phyloP scores from a whole-genome alignment of 352 stramenopile genomes.

The Phytopythium cucurbitacearum region DNA sequence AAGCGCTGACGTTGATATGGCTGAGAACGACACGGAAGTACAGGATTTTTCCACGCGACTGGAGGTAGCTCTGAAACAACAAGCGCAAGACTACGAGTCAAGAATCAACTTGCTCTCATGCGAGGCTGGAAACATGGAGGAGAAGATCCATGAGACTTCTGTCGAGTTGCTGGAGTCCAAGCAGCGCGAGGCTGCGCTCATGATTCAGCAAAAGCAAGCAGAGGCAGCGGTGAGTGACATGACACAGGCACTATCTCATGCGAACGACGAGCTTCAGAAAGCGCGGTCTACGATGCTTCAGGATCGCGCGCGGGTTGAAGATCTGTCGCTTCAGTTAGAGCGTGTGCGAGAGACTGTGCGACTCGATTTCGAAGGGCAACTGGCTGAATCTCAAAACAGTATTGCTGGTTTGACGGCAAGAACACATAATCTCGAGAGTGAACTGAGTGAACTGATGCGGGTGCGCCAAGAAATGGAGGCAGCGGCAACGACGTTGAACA shows the following conservation, averaged over 20 bases:
- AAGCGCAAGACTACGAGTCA: constrained; percentile 38
- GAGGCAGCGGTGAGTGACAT: constrained; percentile 27
- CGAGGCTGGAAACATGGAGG: constrained; percentile 30
- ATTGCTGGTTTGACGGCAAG: constrained; percentile 10
- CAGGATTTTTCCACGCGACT: constrained; percentile 28
- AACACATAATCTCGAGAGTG: background rate
- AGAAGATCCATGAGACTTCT: constrained; percentile 35
- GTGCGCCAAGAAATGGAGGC: constrained; percentile 3
- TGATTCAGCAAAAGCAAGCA: constrained; percentile 35
- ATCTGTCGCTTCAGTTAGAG: constrained; percentile 17
- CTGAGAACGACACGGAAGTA: constrained; percentile 6
- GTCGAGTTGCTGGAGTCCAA: constrained; percentile 57
- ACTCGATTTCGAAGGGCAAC: constrained; percentile 27
- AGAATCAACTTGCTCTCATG: constrained; percentile 32
- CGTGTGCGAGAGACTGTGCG: constrained; percentile 16
- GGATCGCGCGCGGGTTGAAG: constrained; percentile 25
- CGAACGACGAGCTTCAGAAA: constrained; percentile 19
- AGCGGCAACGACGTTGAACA: background rate
- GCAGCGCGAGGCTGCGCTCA: constrained; percentile 57
- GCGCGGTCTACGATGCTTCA: constrained; percentile 18
- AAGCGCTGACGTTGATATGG: too few species aligned
- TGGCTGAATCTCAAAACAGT: constrained; percentile 25
- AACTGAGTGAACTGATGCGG: constrained; percentile 2
- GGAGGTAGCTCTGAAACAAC: constrained; percentile 35
- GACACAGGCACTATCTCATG: constrained; percentile 12